phyloP scores from a whole-genome alignment of 129 eudicot species.

The Heracleum sosnowskyi region DNA sequence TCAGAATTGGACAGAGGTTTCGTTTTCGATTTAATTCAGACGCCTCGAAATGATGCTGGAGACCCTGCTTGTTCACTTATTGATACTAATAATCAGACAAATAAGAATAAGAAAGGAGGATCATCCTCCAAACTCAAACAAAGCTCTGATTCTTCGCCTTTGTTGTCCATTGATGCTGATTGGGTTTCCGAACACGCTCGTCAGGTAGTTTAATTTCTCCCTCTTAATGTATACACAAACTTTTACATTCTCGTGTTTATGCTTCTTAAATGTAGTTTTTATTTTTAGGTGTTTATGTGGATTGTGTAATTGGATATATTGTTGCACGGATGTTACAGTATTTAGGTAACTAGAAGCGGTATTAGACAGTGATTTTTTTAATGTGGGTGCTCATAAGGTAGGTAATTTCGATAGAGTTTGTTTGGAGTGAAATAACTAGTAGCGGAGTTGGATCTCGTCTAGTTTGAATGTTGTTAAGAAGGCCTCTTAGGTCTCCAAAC shows the following conservation, averaged over 20 bases:
- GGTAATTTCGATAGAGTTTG: too few relatives aligned
- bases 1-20: slow-evolving; percentile 35
- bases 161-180: neutral
- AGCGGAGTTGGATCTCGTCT: neutral
- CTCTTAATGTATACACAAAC: neutral
- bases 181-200: slow-evolving; percentile 3
- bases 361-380: too few relatives aligned
- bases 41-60: slow-evolving; percentile 43
- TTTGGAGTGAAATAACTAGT: too few relatives aligned
- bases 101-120: neutral
- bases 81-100: neutral
- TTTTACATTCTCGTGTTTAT: neutral
- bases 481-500: neutral
- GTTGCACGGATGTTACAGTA: neutral
- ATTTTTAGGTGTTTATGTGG: too few relatives aligned
- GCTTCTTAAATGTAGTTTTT: neutral
- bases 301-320: neutral
- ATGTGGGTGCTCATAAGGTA: too few relatives aligned
- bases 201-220: neutral
- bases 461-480: too few relatives aligned
- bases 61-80: slow-evolving; percentile 41
- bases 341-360: too few relatives aligned
- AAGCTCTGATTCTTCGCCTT: neutral
- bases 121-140: neutral
- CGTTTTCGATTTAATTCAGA: slow-evolving; percentile 42